A percentile compares a stretch with the other conserved stretches of the same genome.
Conservation (phyloP, 805 yeast species). For the Lachancea dasiensis region DNA sequence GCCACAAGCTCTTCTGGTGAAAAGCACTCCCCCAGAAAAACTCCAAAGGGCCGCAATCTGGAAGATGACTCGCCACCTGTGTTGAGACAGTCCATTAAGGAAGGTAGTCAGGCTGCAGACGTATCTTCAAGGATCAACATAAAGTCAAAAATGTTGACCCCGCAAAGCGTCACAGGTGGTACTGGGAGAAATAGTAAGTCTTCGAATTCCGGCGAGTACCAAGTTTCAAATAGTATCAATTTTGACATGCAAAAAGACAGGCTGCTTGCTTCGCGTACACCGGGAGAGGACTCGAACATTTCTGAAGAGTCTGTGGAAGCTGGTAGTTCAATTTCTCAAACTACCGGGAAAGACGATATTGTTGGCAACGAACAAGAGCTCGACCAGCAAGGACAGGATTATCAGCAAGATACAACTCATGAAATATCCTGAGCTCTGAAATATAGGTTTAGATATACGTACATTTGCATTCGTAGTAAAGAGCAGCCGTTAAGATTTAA, state of each 20-base stretch:
- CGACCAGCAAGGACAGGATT: too few relatives aligned
- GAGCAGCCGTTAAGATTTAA: too few relatives aligned
- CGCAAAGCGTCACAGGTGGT: conserved; percentile 7
- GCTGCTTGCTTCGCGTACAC: conserved; percentile 3
- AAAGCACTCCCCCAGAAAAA: background rate
- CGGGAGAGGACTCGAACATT: conserved; percentile 2
- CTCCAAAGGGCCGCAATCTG: background rate
- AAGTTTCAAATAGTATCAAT: background rate
- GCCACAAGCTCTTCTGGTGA: conserved; percentile 1
- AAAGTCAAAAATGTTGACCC: conserved; percentile 9
- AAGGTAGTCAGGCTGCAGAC: background rate
- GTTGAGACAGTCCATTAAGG: background rate
- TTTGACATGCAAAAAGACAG: background rate
- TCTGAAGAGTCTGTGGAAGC: too few relatives aligned
- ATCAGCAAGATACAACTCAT: too few relatives aligned
- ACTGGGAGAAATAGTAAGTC: conserved; percentile 2
- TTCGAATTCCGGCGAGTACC: conserved; percentile 1
- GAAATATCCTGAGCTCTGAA: too few relatives aligned
- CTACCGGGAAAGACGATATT: too few relatives aligned
- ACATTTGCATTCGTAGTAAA: too few relatives aligned
- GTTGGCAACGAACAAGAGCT: background rate
- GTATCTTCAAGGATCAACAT: background rate
- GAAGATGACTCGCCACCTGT: background rate
- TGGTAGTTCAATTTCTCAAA: too few relatives aligned
- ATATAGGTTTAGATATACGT: too few relatives aligned